phyloP scores from a whole-genome alignment of 1,284 basidiomycete species.

The Irpex sp. region DNA sequence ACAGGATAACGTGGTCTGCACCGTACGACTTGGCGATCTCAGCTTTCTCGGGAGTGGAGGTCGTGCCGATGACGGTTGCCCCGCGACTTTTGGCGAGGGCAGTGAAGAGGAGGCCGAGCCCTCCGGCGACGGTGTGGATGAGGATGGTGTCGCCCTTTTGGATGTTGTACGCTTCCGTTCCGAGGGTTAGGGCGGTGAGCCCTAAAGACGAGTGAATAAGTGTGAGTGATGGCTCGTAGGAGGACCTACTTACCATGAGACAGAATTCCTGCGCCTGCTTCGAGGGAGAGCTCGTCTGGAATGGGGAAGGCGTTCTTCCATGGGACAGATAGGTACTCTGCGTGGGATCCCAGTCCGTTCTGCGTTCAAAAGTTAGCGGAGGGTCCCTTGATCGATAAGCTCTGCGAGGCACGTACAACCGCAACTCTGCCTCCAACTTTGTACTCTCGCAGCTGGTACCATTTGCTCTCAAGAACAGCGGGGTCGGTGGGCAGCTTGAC shows the following conservation, averaged over 20 bases:
- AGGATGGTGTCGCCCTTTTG: slow-evolving; percentile 73
- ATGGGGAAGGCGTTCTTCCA: slow-evolving; percentile 48
- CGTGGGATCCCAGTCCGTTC: slow-evolving; percentile 27
- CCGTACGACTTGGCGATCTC: slow-evolving; percentile 77
- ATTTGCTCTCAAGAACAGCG: slow-evolving; percentile 47
- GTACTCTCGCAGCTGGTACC: slow-evolving; percentile 57
- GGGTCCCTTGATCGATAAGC: background rate
- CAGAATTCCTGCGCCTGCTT: slow-evolving; percentile 62
- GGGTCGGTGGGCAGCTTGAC: slow-evolving; percentile 66
- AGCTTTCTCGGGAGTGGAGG: slow-evolving; percentile 84
- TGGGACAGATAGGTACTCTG: slow-evolving; percentile 23
- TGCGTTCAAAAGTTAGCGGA: slow-evolving; percentile 32
- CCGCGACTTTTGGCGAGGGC: slow-evolving; percentile 69
- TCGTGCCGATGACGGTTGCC: slow-evolving; percentile 91
- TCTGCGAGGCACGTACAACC: slow-evolving; percentile 37
- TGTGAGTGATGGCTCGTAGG: background rate
- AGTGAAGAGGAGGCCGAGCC: slow-evolving; percentile 59
- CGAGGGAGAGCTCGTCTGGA: slow-evolving; percentile 55
- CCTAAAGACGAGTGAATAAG: slow-evolving; percentile 31
- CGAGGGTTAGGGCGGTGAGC: slow-evolving; percentile 77
- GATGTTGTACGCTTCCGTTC: slow-evolving; percentile 83
- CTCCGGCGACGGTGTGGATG: slow-evolving; percentile 92
- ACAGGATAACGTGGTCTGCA: slow-evolving; percentile 85
- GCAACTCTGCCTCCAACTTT: slow-evolving; percentile 61
- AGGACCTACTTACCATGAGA: slow-evolving; percentile 21